These are phyloP conservation scores for Pachyrhizus erosus DNA, from an alignment of 306 rosid genomes.

Conservation along the genomic window DNA sequence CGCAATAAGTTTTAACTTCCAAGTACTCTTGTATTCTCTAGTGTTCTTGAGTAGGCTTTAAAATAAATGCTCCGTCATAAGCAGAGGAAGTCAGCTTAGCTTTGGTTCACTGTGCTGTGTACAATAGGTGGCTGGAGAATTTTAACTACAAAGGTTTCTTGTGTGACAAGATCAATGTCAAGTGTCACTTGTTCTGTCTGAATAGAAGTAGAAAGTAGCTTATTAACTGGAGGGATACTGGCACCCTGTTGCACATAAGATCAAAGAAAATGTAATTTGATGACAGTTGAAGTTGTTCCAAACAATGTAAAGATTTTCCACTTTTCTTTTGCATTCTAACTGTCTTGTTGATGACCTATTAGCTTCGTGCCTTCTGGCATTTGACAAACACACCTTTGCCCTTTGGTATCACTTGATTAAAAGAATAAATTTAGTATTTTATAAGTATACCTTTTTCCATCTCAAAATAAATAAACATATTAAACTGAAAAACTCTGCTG, in stretches of 20 bases:
- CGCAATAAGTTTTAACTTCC: constrained; percentile 30
- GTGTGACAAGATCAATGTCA: constrained; percentile 23
- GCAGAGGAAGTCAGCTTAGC: constrained; percentile 24
- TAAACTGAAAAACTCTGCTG: neutral
- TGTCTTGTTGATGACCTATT: neutral
- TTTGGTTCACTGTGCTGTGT: neutral
- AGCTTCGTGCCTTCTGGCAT: neutral
- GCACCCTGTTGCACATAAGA: neutral
- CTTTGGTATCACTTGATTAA: neutral
- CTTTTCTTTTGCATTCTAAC: neutral
- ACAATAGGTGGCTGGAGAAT: neutral
- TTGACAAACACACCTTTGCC: neutral
- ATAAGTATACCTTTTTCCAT: neutral
- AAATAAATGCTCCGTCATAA: neutral
- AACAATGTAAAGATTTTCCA: constrained; percentile 4
- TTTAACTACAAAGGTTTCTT: neutral
- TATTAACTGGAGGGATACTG: neutral
- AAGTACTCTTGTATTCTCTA: neutral
- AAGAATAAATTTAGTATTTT: neutral
- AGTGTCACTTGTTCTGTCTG: constrained; percentile 6
- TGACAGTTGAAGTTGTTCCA: neutral
- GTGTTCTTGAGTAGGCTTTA: constrained; percentile 23
- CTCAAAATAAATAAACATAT: neutral
- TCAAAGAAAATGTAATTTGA: neutral
- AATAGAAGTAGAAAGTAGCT: constrained; percentile 11